Conservation (phyloP, 345 rosid species). For the Lagerstroemia speciosa region DNA sequence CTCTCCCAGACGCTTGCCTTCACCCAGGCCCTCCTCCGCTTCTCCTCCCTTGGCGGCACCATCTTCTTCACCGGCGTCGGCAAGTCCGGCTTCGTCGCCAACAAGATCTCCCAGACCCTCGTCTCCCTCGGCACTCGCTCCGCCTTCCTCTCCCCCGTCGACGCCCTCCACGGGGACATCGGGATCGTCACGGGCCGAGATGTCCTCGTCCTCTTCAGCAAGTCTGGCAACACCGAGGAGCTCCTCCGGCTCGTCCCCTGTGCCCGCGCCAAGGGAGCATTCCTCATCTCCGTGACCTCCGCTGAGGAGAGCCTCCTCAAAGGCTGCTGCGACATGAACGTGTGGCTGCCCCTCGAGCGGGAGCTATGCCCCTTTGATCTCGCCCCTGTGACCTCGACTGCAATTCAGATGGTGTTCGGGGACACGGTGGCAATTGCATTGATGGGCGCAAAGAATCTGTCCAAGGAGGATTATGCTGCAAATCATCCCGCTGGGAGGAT, state of each 20-base stretch:
- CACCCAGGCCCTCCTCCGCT: constrained; percentile 52
- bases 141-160: constrained; percentile 71
- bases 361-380: constrained; percentile 90
- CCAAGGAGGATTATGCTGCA: constrained; percentile 74
- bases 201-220: constrained; percentile 67
- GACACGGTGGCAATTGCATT: constrained; percentile 95
- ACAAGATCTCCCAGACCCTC: constrained; percentile 87
- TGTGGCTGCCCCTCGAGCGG: constrained; percentile 75
- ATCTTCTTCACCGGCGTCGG: constrained; percentile 93
- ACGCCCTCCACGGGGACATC: constrained; percentile 93
- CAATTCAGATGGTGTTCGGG: constrained; percentile 97
- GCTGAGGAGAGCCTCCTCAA: constrained; percentile 61
- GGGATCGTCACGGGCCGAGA: constrained; percentile 51
- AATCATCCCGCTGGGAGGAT: constrained; percentile 97
- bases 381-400: constrained; percentile 95
- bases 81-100: constrained; percentile 89
- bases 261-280: constrained; percentile 65
- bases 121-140: constrained; percentile 72
- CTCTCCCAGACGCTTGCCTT: constrained; percentile 62
- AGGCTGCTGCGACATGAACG: constrained; percentile 61
- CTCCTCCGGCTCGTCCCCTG: constrained; percentile 85
- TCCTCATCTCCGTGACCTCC: constrained; percentile 72
- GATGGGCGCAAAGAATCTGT: constrained; percentile 79
- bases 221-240: constrained; percentile 87
- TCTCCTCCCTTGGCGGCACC: constrained; percentile 38